Base-by-base conservation (phyloP, 2,329 filamentous ascomycete species). In the Trichoderma sp. region DNA sequence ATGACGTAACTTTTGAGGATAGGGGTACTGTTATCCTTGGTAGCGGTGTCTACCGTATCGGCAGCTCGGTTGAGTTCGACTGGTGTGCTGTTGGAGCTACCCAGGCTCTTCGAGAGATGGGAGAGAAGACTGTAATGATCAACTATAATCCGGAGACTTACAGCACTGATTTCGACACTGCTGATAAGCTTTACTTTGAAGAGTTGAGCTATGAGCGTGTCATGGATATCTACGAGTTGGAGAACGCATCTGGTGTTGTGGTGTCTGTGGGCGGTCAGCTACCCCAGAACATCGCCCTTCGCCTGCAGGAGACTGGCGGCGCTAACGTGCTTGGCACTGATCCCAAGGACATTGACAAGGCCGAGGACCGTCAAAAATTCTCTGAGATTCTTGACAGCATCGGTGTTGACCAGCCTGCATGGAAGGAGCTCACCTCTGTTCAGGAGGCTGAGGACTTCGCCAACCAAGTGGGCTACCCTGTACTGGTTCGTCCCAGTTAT, bases 161-260 rank as follows among this genome's bases (percentile, higher is more conserved):
- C 72, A 85, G 80, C 70, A 98, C 95, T 0, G 96, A 98, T 82
- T 95, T 92, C 80, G 96, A 99, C 77, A 90, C 89, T 11, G 93
- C 94, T 9, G 95, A 98, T 78, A 94, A 91, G 78, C 89, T 99
- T 6, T 99, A 98, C 84, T 99, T 99, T 75, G 96, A 98, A 77
- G 96, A 99, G 83, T 84, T 98, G 70, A 96, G 92, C 82, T 98
- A 98, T 81, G 96, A 98, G 85, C 92, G 95, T 80, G 95, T 98
- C 11, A 97, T 98, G 94, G 96, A 99, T 82, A 98, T 98, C 75
- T 98, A 98, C 81, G 96, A 98, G 82, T 88, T 98, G 18, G 96
- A 98, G 83, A 86, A 86, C 72, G 91, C 95, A 7, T 90, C 87
- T 69, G 95, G 95, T 77, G 94, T 98, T 30, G 95, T 98, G 4